These are phyloP conservation scores for Letharia columbiana DNA, from an alignment of 495 filamentous ascomycete genomes.

Conservation along the genomic window DNA sequence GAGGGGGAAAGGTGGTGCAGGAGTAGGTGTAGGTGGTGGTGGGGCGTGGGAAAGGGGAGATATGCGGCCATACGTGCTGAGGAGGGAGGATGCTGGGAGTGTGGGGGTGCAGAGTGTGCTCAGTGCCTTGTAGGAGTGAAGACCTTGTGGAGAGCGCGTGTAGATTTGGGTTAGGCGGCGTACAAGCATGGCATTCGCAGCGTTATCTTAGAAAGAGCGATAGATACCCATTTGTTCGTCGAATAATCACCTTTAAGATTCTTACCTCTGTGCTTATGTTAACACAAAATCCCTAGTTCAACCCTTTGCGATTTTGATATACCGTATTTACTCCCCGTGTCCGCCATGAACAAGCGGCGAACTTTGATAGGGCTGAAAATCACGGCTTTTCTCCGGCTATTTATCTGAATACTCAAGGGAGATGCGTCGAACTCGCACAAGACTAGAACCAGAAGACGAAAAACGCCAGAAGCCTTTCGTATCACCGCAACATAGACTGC, in stretches of 20 bases:
- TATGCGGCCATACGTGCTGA: slow-evolving; percentile 73
- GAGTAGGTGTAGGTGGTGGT: slow-evolving; percentile 21
- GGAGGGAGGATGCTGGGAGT: slow-evolving; percentile 71
- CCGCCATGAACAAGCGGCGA: neutral
- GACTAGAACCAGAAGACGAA: neutral
- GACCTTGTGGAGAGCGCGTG: neutral
- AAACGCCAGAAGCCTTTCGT: neutral
- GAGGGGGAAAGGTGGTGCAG: slow-evolving; percentile 36
- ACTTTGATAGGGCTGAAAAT: neutral
- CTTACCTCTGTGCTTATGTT: neutral
- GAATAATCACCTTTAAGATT: neutral
- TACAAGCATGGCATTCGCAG: neutral
- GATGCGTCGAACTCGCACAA: neutral
- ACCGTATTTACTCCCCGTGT: too few relatives aligned
- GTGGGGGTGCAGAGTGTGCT: slow-evolving; percentile 75
- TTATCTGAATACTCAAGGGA: neutral
- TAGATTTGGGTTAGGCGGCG: neutral
- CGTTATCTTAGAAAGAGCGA: neutral
- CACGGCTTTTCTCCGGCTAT: neutral
- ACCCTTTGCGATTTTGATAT: too few relatives aligned
- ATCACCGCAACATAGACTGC: neutral
- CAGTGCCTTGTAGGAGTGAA: slow-evolving; percentile 37
- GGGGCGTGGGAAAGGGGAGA: slow-evolving; percentile 38
- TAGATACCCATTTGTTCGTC: slow-evolving; percentile 4
- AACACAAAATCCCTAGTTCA: neutral